A percentile compares a stretch with the other conserved stretches of the same genome.
These are phyloP conservation scores for Yarrowia osloensis DNA, from an alignment of 805 yeast genomes.

Conservation along the genomic window DNA sequence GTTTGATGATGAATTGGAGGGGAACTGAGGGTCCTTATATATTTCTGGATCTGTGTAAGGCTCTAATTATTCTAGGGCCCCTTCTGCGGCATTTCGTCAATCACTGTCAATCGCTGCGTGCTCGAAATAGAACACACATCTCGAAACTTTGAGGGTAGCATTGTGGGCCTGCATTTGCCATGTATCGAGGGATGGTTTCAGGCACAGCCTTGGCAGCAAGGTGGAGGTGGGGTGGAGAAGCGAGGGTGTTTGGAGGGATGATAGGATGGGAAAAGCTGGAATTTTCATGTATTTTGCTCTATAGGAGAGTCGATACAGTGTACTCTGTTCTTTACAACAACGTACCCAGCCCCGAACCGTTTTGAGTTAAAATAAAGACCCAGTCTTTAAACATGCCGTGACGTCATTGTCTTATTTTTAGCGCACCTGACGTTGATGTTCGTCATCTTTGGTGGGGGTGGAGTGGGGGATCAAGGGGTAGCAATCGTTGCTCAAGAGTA, in stretches of 20 bases:
- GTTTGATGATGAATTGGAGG: not conserved
- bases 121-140: constrained; percentile 3
- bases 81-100: constrained; percentile 1
- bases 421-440: not conserved
- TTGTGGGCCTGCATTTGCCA: not conserved
- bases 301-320: too few species aligned
- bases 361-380: not conserved
- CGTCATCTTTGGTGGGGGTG: not conserved
- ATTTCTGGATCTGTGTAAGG: not conserved
- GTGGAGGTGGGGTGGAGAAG: not conserved
- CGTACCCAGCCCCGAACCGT: not conserved
- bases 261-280: too few species aligned
- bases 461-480: not conserved
- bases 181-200: not conserved
- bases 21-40: not conserved
- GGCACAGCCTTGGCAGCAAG: not conserved
- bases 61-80: not conserved
- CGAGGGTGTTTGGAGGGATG: too few species aligned
- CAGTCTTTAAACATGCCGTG: too few species aligned
- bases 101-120: not conserved
- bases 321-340: too few species aligned
- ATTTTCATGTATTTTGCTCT: too few species aligned
- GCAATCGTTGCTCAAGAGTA: not conserved
- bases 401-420: not conserved
- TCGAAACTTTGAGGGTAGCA: constrained; percentile 9